A percentile compares a stretch with the other conserved stretches of the same genome.
These are phyloP conservation scores for Acrocalymma vagum DNA, from an alignment of 2,329 filamentous ascomycete genomes.

Conservation along the genomic window DNA sequence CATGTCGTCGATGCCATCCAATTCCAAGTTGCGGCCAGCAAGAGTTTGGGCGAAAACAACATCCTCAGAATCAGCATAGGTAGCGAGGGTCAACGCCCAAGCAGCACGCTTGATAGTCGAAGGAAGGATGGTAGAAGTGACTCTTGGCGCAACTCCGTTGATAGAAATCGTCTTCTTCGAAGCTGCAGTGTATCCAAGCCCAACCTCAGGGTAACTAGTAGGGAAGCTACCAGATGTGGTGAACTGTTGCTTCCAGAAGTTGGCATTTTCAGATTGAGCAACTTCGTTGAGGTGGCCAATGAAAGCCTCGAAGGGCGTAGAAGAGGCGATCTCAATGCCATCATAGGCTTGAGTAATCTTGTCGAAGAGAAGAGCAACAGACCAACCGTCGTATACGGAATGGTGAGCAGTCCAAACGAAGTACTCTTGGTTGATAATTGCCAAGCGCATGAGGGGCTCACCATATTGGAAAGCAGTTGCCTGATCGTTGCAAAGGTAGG, in stretches of 20 bases:
- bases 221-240: slow-evolving; percentile 12
- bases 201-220: slow-evolving; percentile 16
- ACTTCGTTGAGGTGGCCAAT: slow-evolving; percentile 4
- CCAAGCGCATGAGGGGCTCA: slow-evolving; percentile 14
- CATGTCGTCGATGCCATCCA: slow-evolving; percentile 39
- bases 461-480: slow-evolving; percentile 15
- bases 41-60: slow-evolving; percentile 28
- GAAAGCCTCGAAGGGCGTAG: neutral
- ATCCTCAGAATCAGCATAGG: slow-evolving; percentile 24
- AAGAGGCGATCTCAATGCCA: neutral
- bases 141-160: slow-evolving; percentile 8
- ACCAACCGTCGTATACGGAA: slow-evolving; percentile 35
- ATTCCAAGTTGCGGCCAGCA: slow-evolving; percentile 17
- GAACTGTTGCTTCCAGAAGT: slow-evolving; percentile 20
- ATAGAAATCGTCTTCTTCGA: slow-evolving; percentile 14
- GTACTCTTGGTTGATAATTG: slow-evolving; percentile 18
- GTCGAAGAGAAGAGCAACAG: slow-evolving; percentile 16
- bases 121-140: slow-evolving; percentile 12
- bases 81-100: slow-evolving; percentile 28
- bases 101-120: slow-evolving; percentile 29
- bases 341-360: slow-evolving; percentile 14
- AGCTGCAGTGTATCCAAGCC: slow-evolving; percentile 10
- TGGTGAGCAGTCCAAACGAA: slow-evolving; percentile 37
- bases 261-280: slow-evolving; percentile 1
- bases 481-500: slow-evolving; percentile 15